Conservation (phyloP, 1,284 basidiomycete species). For the Laetiporus sulphureus region DNA sequence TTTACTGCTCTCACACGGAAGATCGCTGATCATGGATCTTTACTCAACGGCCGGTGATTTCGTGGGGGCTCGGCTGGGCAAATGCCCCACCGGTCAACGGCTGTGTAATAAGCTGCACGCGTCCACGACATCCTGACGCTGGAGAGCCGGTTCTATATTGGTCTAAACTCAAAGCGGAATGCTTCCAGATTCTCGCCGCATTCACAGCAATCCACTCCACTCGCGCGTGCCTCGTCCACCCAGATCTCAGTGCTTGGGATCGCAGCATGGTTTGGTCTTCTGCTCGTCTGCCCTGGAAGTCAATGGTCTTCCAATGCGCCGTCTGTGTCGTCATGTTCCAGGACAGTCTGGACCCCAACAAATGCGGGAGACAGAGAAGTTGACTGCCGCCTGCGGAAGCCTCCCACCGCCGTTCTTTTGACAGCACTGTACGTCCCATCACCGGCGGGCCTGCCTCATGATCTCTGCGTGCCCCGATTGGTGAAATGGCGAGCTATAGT, state of each 20-base stretch:
- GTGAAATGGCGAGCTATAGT: not conserved
- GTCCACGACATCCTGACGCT: conserved; percentile 1
- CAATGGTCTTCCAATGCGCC: conserved; percentile 1
- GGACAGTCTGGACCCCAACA: too few relatives aligned
- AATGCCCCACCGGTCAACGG: not conserved
- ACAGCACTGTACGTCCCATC: conserved; percentile 3
- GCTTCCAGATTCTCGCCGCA: conserved; percentile 2
- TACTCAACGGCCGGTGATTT: not conserved
- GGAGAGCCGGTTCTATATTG: not conserved
- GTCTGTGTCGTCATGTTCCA: conserved; percentile 5
- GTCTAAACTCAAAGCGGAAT: conserved; percentile 3
- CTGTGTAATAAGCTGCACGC: conserved; percentile 4
- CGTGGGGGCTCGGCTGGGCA: not conserved
- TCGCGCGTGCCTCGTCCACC: conserved; percentile 3
- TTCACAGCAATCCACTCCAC: conserved; percentile 6
- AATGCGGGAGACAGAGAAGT: too few relatives aligned
- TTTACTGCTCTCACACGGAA: too few relatives aligned
- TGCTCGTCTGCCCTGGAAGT: too few relatives aligned
- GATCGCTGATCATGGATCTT: too few relatives aligned
- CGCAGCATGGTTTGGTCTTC: too few relatives aligned
- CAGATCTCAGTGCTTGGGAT: not conserved
- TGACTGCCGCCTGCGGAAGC: too few relatives aligned
- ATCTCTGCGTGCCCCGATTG: not conserved
- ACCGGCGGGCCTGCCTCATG: conserved; percentile 3
- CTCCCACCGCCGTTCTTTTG: too few relatives aligned